A percentile compares a stretch with the other conserved stretches of the same genome.
Conservation (phyloP, 768 basidiomycete species). For the Cystofilobasidium macerans region DNA sequence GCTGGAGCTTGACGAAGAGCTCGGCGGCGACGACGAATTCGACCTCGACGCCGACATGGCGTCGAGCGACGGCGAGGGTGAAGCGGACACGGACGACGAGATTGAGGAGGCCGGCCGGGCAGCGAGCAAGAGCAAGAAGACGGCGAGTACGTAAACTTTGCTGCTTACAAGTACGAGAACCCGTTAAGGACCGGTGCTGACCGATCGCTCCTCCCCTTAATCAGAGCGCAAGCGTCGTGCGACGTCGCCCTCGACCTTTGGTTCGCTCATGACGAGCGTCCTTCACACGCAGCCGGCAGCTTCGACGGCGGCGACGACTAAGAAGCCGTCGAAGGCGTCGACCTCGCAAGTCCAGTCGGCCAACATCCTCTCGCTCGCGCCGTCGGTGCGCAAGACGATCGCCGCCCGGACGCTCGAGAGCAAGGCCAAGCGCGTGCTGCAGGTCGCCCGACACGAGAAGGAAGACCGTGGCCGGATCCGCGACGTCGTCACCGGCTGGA, state of each 20-base stretch:
- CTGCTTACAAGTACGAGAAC: not conserved
- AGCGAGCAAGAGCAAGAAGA: constrained; percentile 30
- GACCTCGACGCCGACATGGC: constrained; percentile 28
- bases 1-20: constrained; percentile 30
- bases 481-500: constrained; percentile 39
- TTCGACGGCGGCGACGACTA: constrained; percentile 15
- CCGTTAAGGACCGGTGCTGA: not conserved
- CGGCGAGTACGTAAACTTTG: constrained; percentile 31
- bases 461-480: constrained; percentile 37
- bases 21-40: constrained; percentile 30
- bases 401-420: constrained; percentile 32
- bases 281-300: constrained; percentile 30
- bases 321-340: constrained; percentile 9
- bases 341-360: constrained; percentile 19
- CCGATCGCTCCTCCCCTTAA: not conserved
- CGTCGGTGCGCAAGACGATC: constrained; percentile 31
- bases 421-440: constrained; percentile 32
- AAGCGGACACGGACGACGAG: constrained; percentile 36
- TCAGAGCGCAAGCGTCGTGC: constrained; percentile 37
- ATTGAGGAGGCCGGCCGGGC: constrained; percentile 33
- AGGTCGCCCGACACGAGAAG: constrained; percentile 35
- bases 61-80: constrained; percentile 32
- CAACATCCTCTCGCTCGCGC: constrained; percentile 36
- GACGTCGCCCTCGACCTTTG: constrained; percentile 37
- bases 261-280: constrained; percentile 36